Base-by-base conservation (phyloP, 2,329 filamentous ascomycete species). In the Xylariaceae sp. region DNA sequence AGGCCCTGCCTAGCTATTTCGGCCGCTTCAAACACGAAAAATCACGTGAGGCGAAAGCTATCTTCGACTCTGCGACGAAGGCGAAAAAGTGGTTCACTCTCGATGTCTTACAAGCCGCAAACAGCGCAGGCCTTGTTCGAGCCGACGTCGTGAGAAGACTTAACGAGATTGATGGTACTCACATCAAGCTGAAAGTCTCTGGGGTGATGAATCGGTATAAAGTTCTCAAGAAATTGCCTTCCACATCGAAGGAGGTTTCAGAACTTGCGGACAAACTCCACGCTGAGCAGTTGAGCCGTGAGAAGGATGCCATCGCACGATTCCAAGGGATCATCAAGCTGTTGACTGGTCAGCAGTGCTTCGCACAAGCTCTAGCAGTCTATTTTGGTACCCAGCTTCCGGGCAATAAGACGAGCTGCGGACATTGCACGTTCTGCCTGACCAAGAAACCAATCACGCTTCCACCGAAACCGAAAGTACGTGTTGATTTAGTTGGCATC, bases 311-410 rank as follows among this genome's bases (percentile, higher is more conserved):
- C 7, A 59, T 84, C 3, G 57, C 62, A 0, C 72, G 79, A 0
- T 71, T 74, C 0, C 63, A 75, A 17, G 60, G 75, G 16, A 68
- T 84, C 3, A 65, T 75, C 20, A 58, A 70, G n/a, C 67, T 83
- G 3, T 65, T 83, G 45, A 82, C 79, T 0, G 69, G 66, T 0
- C 53, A 59, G 2, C 57, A 63, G 17, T 84, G 80, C 54, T 76
- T 80, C 45, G 73, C 79, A 0, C 62, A 64, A 1, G 63, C 69
- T 0, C 64, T 85, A 1, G 76, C 80, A 0, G 55, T 69, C 21
- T 75, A 84, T 52, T 83, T 84, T 49, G 79, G 78, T 19, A 80
- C 81, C 60, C 59, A 59, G 3, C 59, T 79, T 3, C 70, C 72
- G 0, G 62, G 65, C 4, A 62, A 63, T 0, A 69, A 68, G 39